Conservation (phyloP, 1,284 basidiomycete genomes). For the Moesziomyces globuligerus region DNA sequence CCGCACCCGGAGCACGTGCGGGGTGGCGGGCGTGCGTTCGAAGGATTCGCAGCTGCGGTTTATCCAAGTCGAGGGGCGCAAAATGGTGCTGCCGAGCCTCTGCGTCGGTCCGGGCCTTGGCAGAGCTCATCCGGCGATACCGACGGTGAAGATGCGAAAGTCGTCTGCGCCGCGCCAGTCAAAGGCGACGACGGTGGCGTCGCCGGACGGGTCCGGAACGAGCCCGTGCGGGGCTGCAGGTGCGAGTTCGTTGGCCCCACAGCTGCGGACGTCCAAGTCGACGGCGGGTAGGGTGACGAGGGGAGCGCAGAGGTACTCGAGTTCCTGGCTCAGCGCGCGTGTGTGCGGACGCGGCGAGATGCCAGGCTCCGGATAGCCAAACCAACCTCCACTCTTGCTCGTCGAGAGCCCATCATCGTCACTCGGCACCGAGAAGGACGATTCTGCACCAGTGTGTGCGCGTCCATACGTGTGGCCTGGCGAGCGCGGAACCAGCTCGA, state of each 20-base stretch:
- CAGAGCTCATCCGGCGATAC: conserved; percentile 43
- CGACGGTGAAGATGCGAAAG: conserved; percentile 47
- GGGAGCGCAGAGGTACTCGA: conserved; percentile 48
- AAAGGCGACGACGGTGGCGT: conserved; percentile 40
- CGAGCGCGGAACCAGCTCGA: conserved; percentile 37
- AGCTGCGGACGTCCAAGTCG: conserved; percentile 22
- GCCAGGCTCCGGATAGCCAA: conserved; percentile 10
- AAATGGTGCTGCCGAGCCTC: too few species aligned
- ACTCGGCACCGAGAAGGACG: too few species aligned
- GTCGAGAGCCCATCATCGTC: too few species aligned
- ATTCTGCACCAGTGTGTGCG: too few species aligned
- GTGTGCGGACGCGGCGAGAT: neutral
- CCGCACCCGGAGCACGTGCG: too few species aligned
- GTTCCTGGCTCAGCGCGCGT: conserved; percentile 26
- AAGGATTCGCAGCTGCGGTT: too few species aligned
- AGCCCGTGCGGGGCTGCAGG: conserved; percentile 16
- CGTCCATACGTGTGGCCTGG: too few species aligned
- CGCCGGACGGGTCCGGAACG: conserved; percentile 31
- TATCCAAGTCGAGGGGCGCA: too few species aligned
- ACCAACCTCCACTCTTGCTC: neutral
- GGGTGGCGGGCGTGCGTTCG: too few species aligned
- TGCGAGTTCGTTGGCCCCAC: conserved; percentile 30
- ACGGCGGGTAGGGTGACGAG: conserved; percentile 29
- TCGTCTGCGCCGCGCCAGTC: conserved; percentile 55
- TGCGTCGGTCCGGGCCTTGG: too few species aligned